Conservation (phyloP, 2,329 filamentous ascomycete genomes). For the Penicillium sp. region DNA sequence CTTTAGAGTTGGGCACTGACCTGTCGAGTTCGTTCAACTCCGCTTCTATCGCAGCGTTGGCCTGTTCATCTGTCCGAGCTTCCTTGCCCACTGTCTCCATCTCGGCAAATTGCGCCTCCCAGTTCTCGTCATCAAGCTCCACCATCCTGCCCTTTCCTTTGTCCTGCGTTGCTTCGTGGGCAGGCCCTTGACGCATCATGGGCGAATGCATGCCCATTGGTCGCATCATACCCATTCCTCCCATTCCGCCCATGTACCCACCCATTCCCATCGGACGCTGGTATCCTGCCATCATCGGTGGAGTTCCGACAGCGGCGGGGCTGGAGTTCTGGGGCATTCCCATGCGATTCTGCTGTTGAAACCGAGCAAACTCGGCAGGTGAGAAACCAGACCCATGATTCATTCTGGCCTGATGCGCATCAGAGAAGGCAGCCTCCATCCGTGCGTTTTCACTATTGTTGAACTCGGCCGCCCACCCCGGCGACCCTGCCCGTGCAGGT, state of each 20-base stretch:
- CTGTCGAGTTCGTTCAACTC: slow-evolving; percentile 87
- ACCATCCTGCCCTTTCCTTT: slow-evolving; percentile 81
- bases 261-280: slow-evolving; percentile 45
- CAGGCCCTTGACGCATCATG: slow-evolving; percentile 45
- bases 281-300: slow-evolving; percentile 56
- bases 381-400: slow-evolving; percentile 58
- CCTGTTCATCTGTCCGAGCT: slow-evolving; percentile 52
- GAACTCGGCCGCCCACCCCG: slow-evolving; percentile 60
- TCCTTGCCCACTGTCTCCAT: slow-evolving; percentile 58
- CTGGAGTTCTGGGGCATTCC: slow-evolving; percentile 55
- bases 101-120: slow-evolving; percentile 94
- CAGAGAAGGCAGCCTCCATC: slow-evolving; percentile 67
- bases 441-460: slow-evolving; percentile 57
- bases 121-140: slow-evolving; percentile 86
- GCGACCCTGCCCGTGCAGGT: slow-evolving; percentile 49
- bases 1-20: slow-evolving; percentile 61
- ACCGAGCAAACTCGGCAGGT: slow-evolving; percentile 79
- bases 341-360: slow-evolving; percentile 66
- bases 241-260: slow-evolving; percentile 38
- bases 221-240: slow-evolving; percentile 41
- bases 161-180: slow-evolving; percentile 63
- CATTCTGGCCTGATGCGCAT: slow-evolving; percentile 35
- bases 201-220: slow-evolving; percentile 45
- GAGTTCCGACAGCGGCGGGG: slow-evolving; percentile 48
- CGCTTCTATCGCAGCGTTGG: slow-evolving; percentile 69